Conservation (phyloP, 1,284 basidiomycete genomes). For the Cryptococcus wingfieldii region DNA sequence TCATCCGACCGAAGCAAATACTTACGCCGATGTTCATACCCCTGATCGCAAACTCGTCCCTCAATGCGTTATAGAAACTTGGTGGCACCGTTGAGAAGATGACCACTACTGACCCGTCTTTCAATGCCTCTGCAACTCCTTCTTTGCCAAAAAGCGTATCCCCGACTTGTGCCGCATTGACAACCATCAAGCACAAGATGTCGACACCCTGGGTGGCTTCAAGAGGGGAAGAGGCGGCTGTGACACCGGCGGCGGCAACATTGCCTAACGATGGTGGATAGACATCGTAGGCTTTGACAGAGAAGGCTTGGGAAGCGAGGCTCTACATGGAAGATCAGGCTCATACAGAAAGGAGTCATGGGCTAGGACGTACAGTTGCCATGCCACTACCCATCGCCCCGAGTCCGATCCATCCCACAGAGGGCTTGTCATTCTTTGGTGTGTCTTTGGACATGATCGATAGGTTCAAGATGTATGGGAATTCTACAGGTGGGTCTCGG, state of each 20-base stretch:
- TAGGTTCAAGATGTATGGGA: no score
- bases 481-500: no score
- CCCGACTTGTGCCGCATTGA: slow-evolving; percentile 40
- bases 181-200: slow-evolving; percentile 44
- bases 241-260: slow-evolving; percentile 26
- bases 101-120: slow-evolving; percentile 36
- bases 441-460: no score
- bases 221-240: slow-evolving; percentile 13
- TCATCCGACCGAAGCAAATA: not conserved
- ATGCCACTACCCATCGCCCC: slow-evolving; percentile 44
- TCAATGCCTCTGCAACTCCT: slow-evolving; percentile 32
- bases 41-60: no score
- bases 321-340: not conserved
- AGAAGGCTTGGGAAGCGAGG: slow-evolving; percentile 24
- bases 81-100: slow-evolving; percentile 48
- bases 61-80: slow-evolving; percentile 20
- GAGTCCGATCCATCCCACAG: slow-evolving; percentile 40
- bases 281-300: slow-evolving; percentile 40
- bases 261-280: slow-evolving; percentile 36
- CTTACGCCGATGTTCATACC: slow-evolving; percentile 27
- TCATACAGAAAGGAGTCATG: not conserved
- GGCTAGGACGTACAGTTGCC: slow-evolving; percentile 20
- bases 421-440: not conserved
- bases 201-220: slow-evolving; percentile 28
- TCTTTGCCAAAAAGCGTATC: slow-evolving; percentile 34